Evolutionary conservation across 306 rosid genomes (phyloP).

Genomic region (Trichosanthes cucumerina): DNA sequence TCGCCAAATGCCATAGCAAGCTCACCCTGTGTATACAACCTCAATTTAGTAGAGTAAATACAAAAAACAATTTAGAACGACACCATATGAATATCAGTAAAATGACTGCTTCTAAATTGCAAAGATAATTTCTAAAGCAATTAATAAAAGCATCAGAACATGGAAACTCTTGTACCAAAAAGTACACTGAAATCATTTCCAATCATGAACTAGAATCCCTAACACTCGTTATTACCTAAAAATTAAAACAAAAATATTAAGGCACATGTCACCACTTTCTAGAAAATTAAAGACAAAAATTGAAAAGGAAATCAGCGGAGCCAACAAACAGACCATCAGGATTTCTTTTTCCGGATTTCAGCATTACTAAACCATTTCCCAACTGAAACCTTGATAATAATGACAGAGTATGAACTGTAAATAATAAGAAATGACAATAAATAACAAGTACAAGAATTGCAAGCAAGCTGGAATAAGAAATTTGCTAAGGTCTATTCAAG

Average conservation of each 20-base stretch:
- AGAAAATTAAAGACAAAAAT: background rate
- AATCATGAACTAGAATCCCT: background rate
- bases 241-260: background rate
- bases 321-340: background rate
- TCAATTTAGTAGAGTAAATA: slow-evolving; percentile 12
- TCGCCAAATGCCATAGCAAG: slow-evolving; percentile 96
- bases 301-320: background rate
- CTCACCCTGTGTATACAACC: slow-evolving; percentile 56
- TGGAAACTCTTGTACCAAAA: background rate
- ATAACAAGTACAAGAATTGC: background rate
- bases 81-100: background rate
- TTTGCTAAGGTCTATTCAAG: background rate
- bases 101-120: background rate
- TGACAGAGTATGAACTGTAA: background rate
- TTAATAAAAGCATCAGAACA: background rate
- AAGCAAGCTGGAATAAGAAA: background rate
- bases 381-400: background rate
- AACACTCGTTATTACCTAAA: background rate
- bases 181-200: background rate
- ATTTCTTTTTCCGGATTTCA: background rate
- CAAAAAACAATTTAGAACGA: background rate
- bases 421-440: background rate
- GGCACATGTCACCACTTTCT: background rate
- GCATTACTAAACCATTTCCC: background rate
- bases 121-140: background rate